phyloP scores from a whole-genome alignment of 2,329 filamentous ascomycete genomes.

The Exutisphaerella laricina region DNA sequence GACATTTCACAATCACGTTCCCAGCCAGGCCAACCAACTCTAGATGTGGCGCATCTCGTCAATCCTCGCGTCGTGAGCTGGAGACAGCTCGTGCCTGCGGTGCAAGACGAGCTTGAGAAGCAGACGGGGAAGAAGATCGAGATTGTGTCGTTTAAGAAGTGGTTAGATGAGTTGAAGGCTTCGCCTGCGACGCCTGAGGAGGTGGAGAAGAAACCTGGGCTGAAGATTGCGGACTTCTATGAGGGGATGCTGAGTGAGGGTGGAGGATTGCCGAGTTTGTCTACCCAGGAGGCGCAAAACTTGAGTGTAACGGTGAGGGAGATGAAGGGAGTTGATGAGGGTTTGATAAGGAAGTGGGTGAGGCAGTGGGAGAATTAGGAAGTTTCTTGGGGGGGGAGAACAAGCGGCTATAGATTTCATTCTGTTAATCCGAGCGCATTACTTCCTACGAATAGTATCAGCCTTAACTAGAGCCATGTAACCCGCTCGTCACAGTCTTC shows the following conservation, averaged over 20 bases:
- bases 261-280: slow-evolving; percentile 19
- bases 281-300: slow-evolving; percentile 22
- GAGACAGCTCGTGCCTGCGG: slow-evolving; percentile 20
- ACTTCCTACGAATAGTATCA: too few relatives aligned
- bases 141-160: slow-evolving; percentile 22
- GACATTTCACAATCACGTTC: slow-evolving; percentile 16
- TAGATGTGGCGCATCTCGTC: slow-evolving; percentile 27
- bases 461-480: too few relatives aligned
- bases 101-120: slow-evolving; percentile 18
- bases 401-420: too few relatives aligned
- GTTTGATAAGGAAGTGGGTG: slow-evolving; percentile 25
- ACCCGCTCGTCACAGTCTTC: too few relatives aligned
- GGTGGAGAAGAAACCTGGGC: slow-evolving; percentile 22
- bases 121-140: slow-evolving; percentile 11
- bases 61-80: slow-evolving; percentile 26
- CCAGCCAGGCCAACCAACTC: slow-evolving; percentile 9
- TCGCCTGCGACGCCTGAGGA: slow-evolving; percentile 19
- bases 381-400: too few relatives aligned
- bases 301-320: slow-evolving; percentile 29
- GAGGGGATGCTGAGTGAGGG: slow-evolving; percentile 18
- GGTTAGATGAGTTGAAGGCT: slow-evolving; percentile 21
- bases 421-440: too few relatives aligned
- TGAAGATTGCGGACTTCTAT: slow-evolving; percentile 31
- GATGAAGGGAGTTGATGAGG: slow-evolving; percentile 20
- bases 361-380: slow-evolving; percentile 22